Conservation (phyloP, 192 early-diverging fungal genomes). For the Coemansia sp. region DNA sequence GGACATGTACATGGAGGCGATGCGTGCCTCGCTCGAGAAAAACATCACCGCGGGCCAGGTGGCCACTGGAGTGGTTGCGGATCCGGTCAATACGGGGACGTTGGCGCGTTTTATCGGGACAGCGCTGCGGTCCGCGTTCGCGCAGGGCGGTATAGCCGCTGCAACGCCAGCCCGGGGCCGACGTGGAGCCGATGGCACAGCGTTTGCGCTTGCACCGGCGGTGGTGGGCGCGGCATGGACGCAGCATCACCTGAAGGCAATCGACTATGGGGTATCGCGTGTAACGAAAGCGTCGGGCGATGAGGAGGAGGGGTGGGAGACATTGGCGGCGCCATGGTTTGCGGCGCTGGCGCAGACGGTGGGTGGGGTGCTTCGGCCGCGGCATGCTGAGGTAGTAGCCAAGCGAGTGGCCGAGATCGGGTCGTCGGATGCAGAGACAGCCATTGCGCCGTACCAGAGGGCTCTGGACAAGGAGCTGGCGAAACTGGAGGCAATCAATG, state of each 20-base stretch:
- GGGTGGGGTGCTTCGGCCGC: slow-evolving; percentile 40
- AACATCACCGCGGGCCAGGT: not conserved
- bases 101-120: slow-evolving; percentile 34
- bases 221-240: slow-evolving; percentile 40
- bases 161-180: not conserved
- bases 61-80: not conserved
- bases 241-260: slow-evolving; percentile 19
- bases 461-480: slow-evolving; percentile 45
- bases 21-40: slow-evolving; percentile 27
- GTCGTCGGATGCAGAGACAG: slow-evolving; percentile 14
- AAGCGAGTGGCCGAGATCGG: slow-evolving; percentile 8
- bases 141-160: not conserved
- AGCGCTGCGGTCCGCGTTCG: slow-evolving; percentile 19
- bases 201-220: slow-evolving; percentile 28
- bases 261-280: slow-evolving; percentile 20
- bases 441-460: slow-evolving; percentile 37
- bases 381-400: slow-evolving; percentile 39
- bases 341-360: slow-evolving; percentile 45
- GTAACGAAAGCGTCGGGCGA: not conserved
- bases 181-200: not conserved
- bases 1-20: slow-evolving; percentile 14
- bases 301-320: slow-evolving; percentile 27
- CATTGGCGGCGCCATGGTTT: slow-evolving; percentile 40
- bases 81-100: slow-evolving; percentile 36
- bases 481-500: slow-evolving; percentile 41